Percentiles rank a stretch among this genome's conserved stretches.
These are phyloP conservation scores for Colletotrichum acutatum DNA, from an alignment of 2,329 filamentous ascomycete species.

Conservation along the genomic window DNA sequence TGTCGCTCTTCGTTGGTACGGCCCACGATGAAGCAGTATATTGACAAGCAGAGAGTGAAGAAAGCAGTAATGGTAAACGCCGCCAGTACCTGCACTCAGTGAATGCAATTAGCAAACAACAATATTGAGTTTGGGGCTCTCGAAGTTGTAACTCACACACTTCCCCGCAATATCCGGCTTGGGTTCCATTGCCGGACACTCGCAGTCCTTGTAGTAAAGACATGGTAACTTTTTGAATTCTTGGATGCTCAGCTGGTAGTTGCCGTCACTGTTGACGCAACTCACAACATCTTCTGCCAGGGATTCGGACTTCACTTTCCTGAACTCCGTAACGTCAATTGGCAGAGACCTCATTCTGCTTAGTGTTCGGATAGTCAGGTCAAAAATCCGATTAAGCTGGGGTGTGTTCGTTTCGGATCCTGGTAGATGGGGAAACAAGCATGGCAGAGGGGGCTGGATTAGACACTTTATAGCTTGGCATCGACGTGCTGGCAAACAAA, in stretches of 20 bases:
- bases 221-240: not conserved
- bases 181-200: conserved; percentile 10
- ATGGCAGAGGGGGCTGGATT: too few species aligned
- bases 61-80: not conserved
- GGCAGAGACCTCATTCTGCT: not conserved
- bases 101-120: not conserved
- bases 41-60: not conserved
- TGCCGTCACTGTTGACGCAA: not conserved
- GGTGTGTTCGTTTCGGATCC: too few species aligned
- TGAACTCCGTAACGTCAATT: not conserved
- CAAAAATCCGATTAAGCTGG: too few species aligned
- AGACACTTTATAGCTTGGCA: too few species aligned
- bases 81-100: not conserved
- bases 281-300: not conserved
- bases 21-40: conserved; percentile 10
- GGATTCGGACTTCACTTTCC: not conserved
- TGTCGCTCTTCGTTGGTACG: conserved; percentile 14
- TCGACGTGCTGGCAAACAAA: too few species aligned
- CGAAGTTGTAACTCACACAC: not conserved
- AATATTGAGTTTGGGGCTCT: not conserved
- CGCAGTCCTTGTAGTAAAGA: not conserved
- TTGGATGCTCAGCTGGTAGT: not conserved
- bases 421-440: too few species aligned
- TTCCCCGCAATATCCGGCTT: conserved; percentile 5
- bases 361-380: too few species aligned